Conservation (phyloP, 257 asterid genomes). For the Rubia yunnanensis region DNA sequence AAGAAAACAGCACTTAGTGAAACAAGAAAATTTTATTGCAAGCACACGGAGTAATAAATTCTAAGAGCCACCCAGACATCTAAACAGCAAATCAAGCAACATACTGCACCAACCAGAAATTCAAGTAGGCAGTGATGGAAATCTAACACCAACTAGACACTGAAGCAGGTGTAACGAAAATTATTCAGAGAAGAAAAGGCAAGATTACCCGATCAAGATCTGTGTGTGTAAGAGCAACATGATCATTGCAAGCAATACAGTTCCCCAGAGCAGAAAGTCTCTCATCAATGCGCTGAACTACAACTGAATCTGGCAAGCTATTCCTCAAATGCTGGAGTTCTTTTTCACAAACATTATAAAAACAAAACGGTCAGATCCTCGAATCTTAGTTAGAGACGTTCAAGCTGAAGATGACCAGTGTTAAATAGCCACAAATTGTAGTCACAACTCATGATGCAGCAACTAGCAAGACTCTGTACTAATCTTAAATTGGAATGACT, state of each 20-base stretch:
- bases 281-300: conserved; percentile 91
- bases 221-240: conserved; percentile 88
- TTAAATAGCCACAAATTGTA: neutral
- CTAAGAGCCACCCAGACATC: neutral
- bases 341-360: conserved; percentile 3
- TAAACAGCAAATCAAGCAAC: neutral
- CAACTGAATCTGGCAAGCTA: conserved; percentile 77
- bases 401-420: neutral
- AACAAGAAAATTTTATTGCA: neutral
- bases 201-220: conserved; percentile 67
- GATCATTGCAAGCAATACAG: conserved; percentile 89
- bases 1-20: neutral
- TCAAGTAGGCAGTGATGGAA: neutral
- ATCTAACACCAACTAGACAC: neutral
- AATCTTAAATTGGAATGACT: neutral
- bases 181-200: neutral
- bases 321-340: conserved; percentile 89
- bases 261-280: conserved; percentile 84
- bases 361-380: conserved; percentile 9
- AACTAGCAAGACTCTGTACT: too few species aligned
- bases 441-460: neutral
- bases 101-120: neutral
- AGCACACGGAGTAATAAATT: neutral
- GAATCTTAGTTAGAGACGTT: neutral
- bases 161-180: neutral